Percentiles rank a stretch among this genome's conserved stretches.
phyloP scores from a whole-genome alignment of 441 rosid species.

The Adansonia rubrostipa region DNA sequence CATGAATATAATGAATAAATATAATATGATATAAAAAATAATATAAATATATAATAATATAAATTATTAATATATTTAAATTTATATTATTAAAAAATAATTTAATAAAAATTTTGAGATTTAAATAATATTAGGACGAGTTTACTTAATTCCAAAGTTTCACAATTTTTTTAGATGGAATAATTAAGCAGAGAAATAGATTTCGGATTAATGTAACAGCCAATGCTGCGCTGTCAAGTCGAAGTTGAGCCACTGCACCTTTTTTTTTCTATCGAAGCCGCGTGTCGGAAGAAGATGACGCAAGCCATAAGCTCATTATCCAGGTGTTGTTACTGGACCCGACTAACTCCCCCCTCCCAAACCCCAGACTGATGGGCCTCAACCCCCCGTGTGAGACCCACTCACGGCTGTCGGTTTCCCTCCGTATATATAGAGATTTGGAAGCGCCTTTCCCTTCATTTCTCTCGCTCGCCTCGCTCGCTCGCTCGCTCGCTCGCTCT shows the following conservation, averaged over 20 bases:
- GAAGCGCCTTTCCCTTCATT: too few species aligned
- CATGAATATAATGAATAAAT: too few species aligned
- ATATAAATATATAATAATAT: too few species aligned
- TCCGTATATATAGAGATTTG: neutral
- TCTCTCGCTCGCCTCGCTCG: too few species aligned
- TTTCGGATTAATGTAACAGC: neutral
- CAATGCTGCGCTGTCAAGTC: conserved; percentile 7
- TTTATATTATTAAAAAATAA: too few species aligned
- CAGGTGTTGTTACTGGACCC: neutral
- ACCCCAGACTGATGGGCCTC: neutral
- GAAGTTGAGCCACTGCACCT: neutral
- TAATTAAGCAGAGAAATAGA: neutral
- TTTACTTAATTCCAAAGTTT: neutral
- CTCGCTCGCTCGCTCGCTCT: too few species aligned
- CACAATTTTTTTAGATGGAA: too few species aligned
- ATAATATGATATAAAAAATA: too few species aligned
- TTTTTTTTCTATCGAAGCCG: neutral
- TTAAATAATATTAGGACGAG: neutral
- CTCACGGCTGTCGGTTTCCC: neutral
- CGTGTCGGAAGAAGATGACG: conserved; percentile 7
- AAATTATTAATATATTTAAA: too few species aligned
- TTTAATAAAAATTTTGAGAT: neutral
- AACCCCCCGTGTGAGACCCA: neutral
- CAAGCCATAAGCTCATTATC: neutral
- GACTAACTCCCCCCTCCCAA: neutral